Evolutionary conservation across 1,284 basidiomycete genomes (phyloP), one percentile per base, ranked within the genome.

Genomic region (Apiotrichum laibachii): DNA sequence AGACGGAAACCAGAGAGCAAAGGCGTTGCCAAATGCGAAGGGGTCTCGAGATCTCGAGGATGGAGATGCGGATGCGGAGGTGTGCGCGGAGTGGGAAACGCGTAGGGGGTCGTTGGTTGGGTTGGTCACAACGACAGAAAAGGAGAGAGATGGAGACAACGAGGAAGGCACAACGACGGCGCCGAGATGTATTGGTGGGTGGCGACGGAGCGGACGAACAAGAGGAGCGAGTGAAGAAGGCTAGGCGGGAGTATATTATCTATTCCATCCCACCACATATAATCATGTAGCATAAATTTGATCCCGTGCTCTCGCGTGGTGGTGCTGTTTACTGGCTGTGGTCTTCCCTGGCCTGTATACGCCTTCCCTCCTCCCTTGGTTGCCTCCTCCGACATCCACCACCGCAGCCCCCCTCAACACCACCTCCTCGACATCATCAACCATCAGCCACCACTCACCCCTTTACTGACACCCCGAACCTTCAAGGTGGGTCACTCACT

Each of bases 101-200:
- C 47, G 47, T n/a, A 43, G 54, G 54, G 48, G 39, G 37, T 55
- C 45, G 53, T 55, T 48, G 35, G 53, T 55, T 55, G 35, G 22
- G 53, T 44, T 21, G 46, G 53, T 35, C 11, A 39, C 48, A 50
- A 50, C 48, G 48, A 46, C 45, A 6, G 13, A 5, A 15, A 15
- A 5, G 31, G 31, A 7, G 46, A 33, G 46, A 18, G 49, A 35
- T 18, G 9, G 34, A 49, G 19, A 22, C 19, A 19, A 49, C 16
- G 34, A 35, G 11, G 13, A 35, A 35, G 45, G 31, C 19, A 22
- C 26, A 18, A 46, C 8, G 44, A 10, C 18, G 42, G 4, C 42
- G 42, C n/a, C 9, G 9, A 19, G 19, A n/a, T 43, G n/a, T n/a
- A n/a, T 42, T 9, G n/a, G 16, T 43, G n/a, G 42, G 4, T 2